Base-by-base conservation (phyloP, 805 yeast genomes). In the Metschnikowia kofuensis region DNA sequence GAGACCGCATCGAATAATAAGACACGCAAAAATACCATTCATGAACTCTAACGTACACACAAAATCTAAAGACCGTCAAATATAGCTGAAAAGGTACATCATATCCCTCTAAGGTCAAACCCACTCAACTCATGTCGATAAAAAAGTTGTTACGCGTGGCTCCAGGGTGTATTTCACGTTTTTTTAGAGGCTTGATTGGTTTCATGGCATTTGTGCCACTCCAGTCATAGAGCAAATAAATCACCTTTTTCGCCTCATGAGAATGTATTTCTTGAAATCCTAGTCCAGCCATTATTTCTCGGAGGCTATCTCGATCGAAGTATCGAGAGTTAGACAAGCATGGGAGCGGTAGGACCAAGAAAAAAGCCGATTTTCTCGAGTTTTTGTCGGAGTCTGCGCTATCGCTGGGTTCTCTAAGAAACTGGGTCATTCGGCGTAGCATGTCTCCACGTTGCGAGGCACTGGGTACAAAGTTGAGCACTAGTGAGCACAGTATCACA, bases 321-420 rank as follows among this genome's bases (percentile, higher is more conserved):
- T 91, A 92, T 40, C 98, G 74, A 0, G 97, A 90, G 63, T 92
- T 91, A 8, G 70, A 64, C 1, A 89, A 72, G 62, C 99, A 92
- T 0, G 98, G 96, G 34, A 87, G 72, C 0, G 99, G 99, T 4
- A 92, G 68, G 7, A 92, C 98, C 11, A 92, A 65, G 61, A 92
- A 91, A 21, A 48, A 31, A 2, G 47, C 40, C 3, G 50, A 38
- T n/a, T 34, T 34, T 4, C 44, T 45, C 0, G 30, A 26, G 1
- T 50, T 21, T 31, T 37, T 21, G 12, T 21, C 34, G 27, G 45
- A 38, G 26, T 37, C 30, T 16, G 29, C 40, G 29, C 32, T 27
- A 13, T 38, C 12, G 4, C 35, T 46, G 3, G 78, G 72, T 4
- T 61, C 60, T 35, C 66, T 67, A 35, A 91, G 68, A 59, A 88